A percentile compares a stretch with the other conserved stretches of the same genome.
Evolutionary conservation across 805 yeast species (phyloP).

Genomic region (Cyberlindnera galapagoensis): DNA sequence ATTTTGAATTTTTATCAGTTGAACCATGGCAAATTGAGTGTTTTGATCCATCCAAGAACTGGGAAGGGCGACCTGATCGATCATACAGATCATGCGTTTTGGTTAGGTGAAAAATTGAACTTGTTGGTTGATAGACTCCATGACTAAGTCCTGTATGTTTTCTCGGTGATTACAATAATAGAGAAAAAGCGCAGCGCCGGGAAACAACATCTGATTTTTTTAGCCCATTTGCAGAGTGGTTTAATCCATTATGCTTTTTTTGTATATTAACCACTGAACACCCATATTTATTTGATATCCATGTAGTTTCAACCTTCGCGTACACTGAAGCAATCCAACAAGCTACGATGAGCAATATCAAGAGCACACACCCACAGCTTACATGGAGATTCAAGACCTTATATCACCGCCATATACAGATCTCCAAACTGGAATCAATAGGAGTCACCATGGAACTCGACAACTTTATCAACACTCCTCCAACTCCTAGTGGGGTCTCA

Average conservation of each 20-base stretch:
- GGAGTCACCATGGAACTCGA: too few relatives aligned
- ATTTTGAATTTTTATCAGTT: constrained; percentile 46
- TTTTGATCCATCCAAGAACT: constrained; percentile 47
- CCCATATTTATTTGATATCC: neutral
- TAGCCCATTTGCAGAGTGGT: too few relatives aligned
- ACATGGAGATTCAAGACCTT: constrained; percentile 19
- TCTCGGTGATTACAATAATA: neutral
- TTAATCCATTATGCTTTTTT: too few relatives aligned
- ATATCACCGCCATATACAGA: constrained; percentile 12
- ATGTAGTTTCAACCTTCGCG: constrained; percentile 5
- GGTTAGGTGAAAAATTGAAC: constrained; percentile 44
- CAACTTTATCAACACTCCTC: too few relatives aligned
- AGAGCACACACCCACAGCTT: constrained; percentile 6
- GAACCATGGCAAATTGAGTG: constrained; percentile 46
- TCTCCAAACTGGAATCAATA: constrained; percentile 10
- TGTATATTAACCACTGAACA: neutral
- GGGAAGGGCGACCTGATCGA: constrained; percentile 35
- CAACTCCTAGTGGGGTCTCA: too few relatives aligned
- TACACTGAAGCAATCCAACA: too few relatives aligned
- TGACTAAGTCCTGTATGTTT: neutral
- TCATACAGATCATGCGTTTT: constrained; percentile 49
- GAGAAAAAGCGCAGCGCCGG: neutral
- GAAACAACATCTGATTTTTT: neutral
- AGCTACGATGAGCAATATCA: too few relatives aligned
- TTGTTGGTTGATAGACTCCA: constrained; percentile 14